Percentiles rank a stretch among this genome's conserved stretches.
Evolutionary conservation across 495 filamentous ascomycete genomes (phyloP).

Genomic region (Daldinia grandis): DNA sequence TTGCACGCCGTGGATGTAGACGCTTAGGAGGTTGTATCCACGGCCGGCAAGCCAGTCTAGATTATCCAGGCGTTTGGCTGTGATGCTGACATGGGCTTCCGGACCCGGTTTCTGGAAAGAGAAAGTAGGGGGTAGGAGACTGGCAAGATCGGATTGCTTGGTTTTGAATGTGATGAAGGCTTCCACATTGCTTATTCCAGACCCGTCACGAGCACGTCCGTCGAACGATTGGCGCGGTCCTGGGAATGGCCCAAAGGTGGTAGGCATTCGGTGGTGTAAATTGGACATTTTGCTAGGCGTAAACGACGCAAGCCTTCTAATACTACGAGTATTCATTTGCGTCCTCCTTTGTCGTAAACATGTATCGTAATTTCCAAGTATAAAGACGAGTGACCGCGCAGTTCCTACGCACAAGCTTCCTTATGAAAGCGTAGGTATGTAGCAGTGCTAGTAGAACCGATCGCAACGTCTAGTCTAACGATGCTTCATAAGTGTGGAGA

Average conservation of each 20-base stretch:
- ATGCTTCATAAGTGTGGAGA: conserved; percentile 2
- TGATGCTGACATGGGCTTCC: conserved; percentile 15
- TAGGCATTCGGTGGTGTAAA: conserved; percentile 22
- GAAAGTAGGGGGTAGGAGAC: conserved; percentile 10
- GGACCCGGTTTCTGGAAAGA: conserved; percentile 10
- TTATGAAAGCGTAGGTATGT: background rate
- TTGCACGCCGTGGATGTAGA: conserved; percentile 18
- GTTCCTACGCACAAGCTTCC: background rate
- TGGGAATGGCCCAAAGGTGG: conserved; percentile 17
- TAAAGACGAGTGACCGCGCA: background rate
- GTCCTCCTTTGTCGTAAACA: background rate
- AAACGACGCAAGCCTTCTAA: background rate
- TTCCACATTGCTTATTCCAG: conserved; percentile 4
- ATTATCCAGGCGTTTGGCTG: conserved; percentile 12
- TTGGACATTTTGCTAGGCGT: background rate
- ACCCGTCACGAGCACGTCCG: conserved; percentile 5
- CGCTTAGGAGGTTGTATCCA: conserved; percentile 18
- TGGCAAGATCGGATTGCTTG: background rate
- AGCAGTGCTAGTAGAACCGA: background rate
- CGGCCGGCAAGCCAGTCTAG: conserved; percentile 19
- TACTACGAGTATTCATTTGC: conserved; percentile 4
- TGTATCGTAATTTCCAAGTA: background rate
- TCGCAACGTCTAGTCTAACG: background rate
- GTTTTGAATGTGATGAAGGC: conserved; percentile 23
- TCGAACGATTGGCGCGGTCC: conserved; percentile 20